Evolutionary conservation across 768 basidiomycete species (phyloP).

Genomic region (Hirschioporus abietinus): DNA sequence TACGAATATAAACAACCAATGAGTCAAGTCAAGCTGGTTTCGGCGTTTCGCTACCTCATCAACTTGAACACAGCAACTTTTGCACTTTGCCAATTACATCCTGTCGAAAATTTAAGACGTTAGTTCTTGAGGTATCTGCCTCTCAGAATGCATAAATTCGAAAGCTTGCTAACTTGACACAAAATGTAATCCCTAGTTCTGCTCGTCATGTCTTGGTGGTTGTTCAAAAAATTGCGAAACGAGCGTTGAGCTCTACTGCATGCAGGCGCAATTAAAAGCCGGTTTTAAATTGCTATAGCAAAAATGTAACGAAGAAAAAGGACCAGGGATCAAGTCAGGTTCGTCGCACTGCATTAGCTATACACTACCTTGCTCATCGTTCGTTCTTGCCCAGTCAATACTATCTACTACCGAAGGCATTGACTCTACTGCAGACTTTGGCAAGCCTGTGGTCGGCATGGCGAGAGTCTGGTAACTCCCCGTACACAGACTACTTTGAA

Average conservation of each 20-base stretch:
- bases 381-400: constrained; percentile 70
- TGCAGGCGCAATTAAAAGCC: constrained; percentile 21
- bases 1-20: too few species aligned
- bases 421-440: constrained; percentile 71
- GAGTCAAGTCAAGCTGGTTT: neutral
- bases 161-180: neutral
- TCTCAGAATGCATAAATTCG: neutral
- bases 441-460: constrained; percentile 96
- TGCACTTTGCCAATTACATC: neutral
- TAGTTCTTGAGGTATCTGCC: neutral
- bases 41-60: neutral
- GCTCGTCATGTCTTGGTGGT: neutral
- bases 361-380: constrained; percentile 7
- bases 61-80: neutral
- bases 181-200: neutral
- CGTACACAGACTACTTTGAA: neutral
- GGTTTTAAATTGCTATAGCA: constrained; percentile 60
- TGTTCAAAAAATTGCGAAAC: constrained; percentile 4
- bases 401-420: constrained; percentile 97
- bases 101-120: neutral
- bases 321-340: constrained; percentile 95
- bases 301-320: constrained; percentile 84
- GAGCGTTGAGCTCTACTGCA: constrained; percentile 19
- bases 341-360: constrained; percentile 2
- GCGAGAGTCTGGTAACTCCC: constrained; percentile 86